Base-by-base conservation (phyloP, 2,329 filamentous ascomycete genomes). In the Penicillium thymicola region DNA sequence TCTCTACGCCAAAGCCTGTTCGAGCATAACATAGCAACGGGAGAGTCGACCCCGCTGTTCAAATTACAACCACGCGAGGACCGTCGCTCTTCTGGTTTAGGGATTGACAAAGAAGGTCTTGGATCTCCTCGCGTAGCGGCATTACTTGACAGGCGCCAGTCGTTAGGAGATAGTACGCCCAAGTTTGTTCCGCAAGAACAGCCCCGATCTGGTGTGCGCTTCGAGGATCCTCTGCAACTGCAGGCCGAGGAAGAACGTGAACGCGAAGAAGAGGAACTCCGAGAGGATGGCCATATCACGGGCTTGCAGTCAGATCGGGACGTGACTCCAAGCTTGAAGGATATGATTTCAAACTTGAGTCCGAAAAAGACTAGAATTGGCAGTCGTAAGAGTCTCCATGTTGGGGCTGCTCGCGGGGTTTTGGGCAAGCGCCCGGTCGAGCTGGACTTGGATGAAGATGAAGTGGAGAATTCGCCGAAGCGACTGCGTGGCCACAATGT, bases 341-440 rank as follows among this genome's bases (percentile, higher is more conserved):
- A 90, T 61, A 87, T 91, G 83, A 93, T 93, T 58, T 82, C 88
- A 59, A 89, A 85, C 55, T 79, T 93, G 60, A 91, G 88, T 25
- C 89, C 90, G 0, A 90, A 89, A 73, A 90, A 90, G 71, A 86
- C 84, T 52, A 79, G 75, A 6, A 64, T 89, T 7, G 85, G 81
- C 54, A 85, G 85, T 14, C 85, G 89, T 40, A 92, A 92, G 75
- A 92, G 89, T 68, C 78, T 92, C 48, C 86, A 89, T 61, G 84
- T 90, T 21, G 89, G 89, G 40, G 89, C 88, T 64, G 89, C 89
- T 14, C 85, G 79, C 59, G 89, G 89, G 0, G 74, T 92, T 21
- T 78, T 92, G 5, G 89, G 89, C 7, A 92, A 92, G 72, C 81
- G 89, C 46, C 89, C 89, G 0, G 76, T 76, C 14, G 89, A 92